Conservation (phyloP, 192 early-diverging fungal genomes). For the Podila minutissima region DNA sequence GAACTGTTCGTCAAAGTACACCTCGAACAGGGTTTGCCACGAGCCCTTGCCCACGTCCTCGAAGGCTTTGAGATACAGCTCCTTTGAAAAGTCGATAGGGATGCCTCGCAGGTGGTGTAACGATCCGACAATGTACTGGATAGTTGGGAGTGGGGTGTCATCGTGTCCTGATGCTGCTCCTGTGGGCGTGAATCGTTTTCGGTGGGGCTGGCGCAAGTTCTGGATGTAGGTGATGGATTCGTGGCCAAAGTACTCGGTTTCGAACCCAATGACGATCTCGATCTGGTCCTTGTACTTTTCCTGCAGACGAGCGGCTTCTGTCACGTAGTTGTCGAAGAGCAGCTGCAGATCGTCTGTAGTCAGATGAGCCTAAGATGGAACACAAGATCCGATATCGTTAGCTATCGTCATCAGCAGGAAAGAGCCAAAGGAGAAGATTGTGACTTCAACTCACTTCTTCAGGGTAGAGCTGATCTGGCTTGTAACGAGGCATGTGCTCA, state of each 20-base stretch:
- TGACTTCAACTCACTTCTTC: constrained; percentile 72
- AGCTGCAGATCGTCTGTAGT: constrained; percentile 67
- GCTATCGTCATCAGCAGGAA: no score
- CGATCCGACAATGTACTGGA: constrained; percentile 94
- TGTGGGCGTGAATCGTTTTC: neutral
- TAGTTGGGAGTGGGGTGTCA: constrained; percentile 11
- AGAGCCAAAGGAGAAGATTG: neutral
- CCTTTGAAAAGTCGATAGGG: constrained; percentile 85
- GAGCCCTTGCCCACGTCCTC: constrained; percentile 40
- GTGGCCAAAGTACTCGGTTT: constrained; percentile 74
- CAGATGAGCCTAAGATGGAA: constrained; percentile 62
- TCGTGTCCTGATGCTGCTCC: no score
- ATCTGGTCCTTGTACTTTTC: constrained; percentile 73
- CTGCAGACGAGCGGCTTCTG: constrained; percentile 78
- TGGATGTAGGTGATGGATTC: constrained; percentile 60
- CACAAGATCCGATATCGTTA: no score
- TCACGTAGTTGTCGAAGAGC: constrained; percentile 75
- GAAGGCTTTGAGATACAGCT: constrained; percentile 64
- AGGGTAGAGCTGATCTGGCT: constrained; percentile 86
- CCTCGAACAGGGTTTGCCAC: constrained; percentile 64
- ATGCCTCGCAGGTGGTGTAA: constrained; percentile 87
- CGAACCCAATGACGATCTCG: constrained; percentile 82
- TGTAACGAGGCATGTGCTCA: constrained; percentile 92
- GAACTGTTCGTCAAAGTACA: constrained; percentile 92
- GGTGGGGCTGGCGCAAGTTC: constrained; percentile 54